Base-by-base conservation (phyloP, 352 stramenopile species). In the Phytophthora citricola region DNA sequence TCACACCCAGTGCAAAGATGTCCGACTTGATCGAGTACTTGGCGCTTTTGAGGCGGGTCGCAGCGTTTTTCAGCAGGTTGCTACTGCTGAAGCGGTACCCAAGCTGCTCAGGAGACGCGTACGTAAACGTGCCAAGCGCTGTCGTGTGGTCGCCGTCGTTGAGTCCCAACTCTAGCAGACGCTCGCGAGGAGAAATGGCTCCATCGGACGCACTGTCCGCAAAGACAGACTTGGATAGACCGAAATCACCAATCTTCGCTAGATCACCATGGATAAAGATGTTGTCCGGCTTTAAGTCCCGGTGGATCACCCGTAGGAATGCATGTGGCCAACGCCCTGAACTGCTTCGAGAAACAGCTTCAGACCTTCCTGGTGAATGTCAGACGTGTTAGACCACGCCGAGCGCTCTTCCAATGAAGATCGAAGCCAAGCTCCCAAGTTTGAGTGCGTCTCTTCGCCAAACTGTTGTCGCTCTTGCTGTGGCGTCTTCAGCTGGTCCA, bases 11-110 rank as follows among this genome's bases (percentile, higher is more conserved):
- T 24, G 85, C 87, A 63, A 93, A 95, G 27, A 95, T 92, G 40
- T 95, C 87, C 57, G 87, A 95, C 76, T 95, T 89, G 51, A 85
- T 85, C 66, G 79, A 91, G 70, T 91, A 92, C 50, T 88, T 89
- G 44, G 83, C 78, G 47, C 81, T 92, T 68, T 91, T 93, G n/a
- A 81, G 68, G 61, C 72, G 73, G 48, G 65, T 81, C 4, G 75
- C 73, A 6, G 71, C 71, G n/a, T 74, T 78, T 43, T 71, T 66
- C 31, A 80, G 71, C 7, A 73, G 40, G 22, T 76, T 75, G 58
- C 69, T 76, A 26, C 62, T 71, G 24, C 48, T 82, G 53, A 85
- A 88, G 52, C 78, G 73, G 45, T 89, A 81, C 3, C 86, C 86
- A 6, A 95, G 75, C 63, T 95, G 87, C 58, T 95, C 87, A n/a